phyloP scores from a whole-genome alignment of 805 yeast genomes.

The Saccharomycopsis sp. region DNA sequence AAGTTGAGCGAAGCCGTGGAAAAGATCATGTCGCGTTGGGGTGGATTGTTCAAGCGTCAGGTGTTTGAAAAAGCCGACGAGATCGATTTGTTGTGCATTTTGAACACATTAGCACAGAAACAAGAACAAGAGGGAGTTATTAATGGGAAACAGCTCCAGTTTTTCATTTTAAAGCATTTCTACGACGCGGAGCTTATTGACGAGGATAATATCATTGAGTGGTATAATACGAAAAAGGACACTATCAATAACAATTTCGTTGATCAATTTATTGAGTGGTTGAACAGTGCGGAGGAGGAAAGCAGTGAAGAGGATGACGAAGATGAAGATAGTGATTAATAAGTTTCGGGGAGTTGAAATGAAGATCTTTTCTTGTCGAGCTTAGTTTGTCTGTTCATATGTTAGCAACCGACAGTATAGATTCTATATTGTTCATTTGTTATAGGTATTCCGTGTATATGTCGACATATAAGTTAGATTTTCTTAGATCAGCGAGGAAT shows the following conservation, averaged over 20 bases:
- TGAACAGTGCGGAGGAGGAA: constrained; percentile 69
- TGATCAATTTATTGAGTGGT: constrained; percentile 79
- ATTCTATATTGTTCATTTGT: no score
- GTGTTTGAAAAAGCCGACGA: constrained; percentile 77
- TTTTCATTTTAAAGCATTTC: constrained; percentile 47
- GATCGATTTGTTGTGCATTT: constrained; percentile 53
- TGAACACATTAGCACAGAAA: constrained; percentile 29
- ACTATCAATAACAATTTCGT: constrained; percentile 49
- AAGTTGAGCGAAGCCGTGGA: constrained; percentile 68
- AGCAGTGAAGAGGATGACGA: constrained; percentile 52
- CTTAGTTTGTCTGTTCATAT: no score
- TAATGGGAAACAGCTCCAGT: constrained; percentile 38
- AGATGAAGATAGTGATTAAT: constrained; percentile 25
- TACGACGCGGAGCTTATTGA: constrained; percentile 79
- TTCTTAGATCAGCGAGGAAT: no score
- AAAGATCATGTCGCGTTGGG: constrained; percentile 78
- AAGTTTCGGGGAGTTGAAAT: no score
- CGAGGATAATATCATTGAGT: constrained; percentile 68
- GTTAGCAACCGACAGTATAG: no score
- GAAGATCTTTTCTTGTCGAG: no score
- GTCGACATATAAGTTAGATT: no score
- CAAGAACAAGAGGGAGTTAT: constrained; percentile 22
- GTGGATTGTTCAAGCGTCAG: constrained; percentile 72
- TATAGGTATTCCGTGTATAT: no score
- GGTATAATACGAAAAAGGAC: constrained; percentile 50